These are phyloP conservation scores for Thuidium tamariscinum DNA, from an alignment of 225 moss, liverwort and hornwort genomes.

Conservation along the genomic window DNA sequence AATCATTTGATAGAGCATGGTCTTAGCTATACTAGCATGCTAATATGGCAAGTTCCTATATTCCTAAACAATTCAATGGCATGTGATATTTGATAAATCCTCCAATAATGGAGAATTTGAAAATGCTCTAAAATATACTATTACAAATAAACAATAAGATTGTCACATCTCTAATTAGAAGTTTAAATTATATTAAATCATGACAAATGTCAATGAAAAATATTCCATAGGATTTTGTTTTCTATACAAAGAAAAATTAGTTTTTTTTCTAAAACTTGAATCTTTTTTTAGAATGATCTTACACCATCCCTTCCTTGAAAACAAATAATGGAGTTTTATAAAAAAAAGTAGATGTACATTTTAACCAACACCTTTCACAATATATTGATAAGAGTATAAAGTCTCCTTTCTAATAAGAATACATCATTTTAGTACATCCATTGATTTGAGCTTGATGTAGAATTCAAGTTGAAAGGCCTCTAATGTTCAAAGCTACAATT, in stretches of 20 bases:
- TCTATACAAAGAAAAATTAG: too few relatives aligned
- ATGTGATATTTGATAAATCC: rapidly evolving
- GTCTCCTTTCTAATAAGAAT: neutral
- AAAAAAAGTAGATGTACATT: neutral
- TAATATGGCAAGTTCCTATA: too few relatives aligned
- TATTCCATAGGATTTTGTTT: neutral
- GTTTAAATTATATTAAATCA: neutral
- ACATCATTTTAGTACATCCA: neutral
- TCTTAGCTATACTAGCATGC: too few relatives aligned
- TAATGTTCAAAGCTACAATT: neutral
- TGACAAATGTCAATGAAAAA: neutral
- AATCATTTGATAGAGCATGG: too few relatives aligned
- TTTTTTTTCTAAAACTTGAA: neutral
- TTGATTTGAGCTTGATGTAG: rapidly evolving
- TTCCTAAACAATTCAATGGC: neutral
- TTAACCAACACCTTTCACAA: neutral
- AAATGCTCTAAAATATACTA: rapidly evolving
- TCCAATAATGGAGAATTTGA: neutral
- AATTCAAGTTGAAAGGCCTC: neutral
- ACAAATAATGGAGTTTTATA: neutral
- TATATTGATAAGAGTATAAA: neutral
- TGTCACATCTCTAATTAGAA: neutral
- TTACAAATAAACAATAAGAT: neutral
- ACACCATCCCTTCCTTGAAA: rapidly evolving
- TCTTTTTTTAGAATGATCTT: neutral